Evolutionary conservation across 805 yeast genomes (phyloP).

Genomic region (Candida bentonensis): DNA sequence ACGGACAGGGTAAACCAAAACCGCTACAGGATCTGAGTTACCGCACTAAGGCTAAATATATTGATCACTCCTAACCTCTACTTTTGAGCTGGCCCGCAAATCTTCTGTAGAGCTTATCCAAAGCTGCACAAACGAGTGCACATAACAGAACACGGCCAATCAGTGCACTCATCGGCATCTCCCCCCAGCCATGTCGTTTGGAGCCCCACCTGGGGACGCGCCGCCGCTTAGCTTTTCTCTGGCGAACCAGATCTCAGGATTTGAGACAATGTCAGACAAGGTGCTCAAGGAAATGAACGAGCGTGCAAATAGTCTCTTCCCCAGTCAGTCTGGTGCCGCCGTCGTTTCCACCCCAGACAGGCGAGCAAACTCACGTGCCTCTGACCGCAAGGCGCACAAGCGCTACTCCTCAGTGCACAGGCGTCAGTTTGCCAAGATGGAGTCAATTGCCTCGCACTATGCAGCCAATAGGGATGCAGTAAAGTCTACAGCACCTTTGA

Average conservation of each 20-base stretch:
- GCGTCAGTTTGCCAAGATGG: slow-evolving; percentile 16
- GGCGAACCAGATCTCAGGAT: slow-evolving; percentile 14
- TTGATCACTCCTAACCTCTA: too few relatives aligned
- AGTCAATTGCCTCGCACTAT: slow-evolving; percentile 9
- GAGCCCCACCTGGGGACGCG: background rate
- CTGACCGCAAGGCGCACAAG: slow-evolving; percentile 6
- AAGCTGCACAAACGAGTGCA: too few relatives aligned
- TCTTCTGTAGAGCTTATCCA: too few relatives aligned
- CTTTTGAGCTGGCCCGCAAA: too few relatives aligned
- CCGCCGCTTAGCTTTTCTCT: slow-evolving; percentile 8
- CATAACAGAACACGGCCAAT: too few relatives aligned
- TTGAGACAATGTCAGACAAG: slow-evolving; percentile 20
- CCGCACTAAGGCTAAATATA: background rate
- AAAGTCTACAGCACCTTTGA: background rate
- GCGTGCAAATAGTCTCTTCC: slow-evolving; percentile 14
- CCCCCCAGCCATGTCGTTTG: too few relatives aligned
- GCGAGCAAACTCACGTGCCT: slow-evolving; percentile 2
- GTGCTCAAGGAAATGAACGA: slow-evolving; percentile 22
- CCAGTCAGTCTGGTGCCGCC: background rate
- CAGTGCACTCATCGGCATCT: too few relatives aligned
- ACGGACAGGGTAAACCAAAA: background rate
- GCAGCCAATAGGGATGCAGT: background rate
- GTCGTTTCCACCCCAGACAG: background rate
- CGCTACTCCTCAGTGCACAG: slow-evolving; percentile 15
- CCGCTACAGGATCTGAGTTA: background rate